These are phyloP conservation scores for Laguncularia racemosa DNA, from an alignment of 345 rosid genomes.

Conservation along the genomic window DNA sequence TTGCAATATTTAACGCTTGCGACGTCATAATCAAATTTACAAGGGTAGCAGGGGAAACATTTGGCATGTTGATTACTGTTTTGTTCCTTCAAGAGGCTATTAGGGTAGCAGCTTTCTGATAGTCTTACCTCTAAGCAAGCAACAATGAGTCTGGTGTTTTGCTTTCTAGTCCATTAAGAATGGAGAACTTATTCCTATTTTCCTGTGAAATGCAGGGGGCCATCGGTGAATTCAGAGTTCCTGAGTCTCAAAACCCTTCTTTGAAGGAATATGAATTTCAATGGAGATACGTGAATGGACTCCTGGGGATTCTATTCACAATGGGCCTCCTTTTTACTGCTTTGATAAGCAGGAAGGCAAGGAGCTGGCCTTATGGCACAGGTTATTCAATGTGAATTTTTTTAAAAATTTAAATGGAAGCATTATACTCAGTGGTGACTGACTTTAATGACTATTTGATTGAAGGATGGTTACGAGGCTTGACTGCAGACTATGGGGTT, in stretches of 20 bases:
- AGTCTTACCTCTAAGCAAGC: background rate
- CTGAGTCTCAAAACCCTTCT: constrained; percentile 9
- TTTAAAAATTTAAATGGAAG: background rate
- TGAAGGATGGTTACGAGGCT: constrained; percentile 31
- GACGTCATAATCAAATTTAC: constrained; percentile 24
- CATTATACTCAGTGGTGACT: background rate
- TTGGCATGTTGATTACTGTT: constrained; percentile 34
- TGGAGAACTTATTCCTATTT: background rate
- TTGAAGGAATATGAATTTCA: constrained; percentile 13
- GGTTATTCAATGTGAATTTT: constrained; percentile 6
- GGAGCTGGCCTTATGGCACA: constrained; percentile 36
- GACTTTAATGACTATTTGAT: background rate
- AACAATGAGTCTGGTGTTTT: background rate
- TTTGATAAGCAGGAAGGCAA: constrained; percentile 25
- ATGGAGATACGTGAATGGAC: constrained; percentile 35
- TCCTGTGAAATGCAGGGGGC: constrained; percentile 19
- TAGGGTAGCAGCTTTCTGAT: constrained; percentile 16
- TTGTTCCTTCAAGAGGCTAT: constrained; percentile 31
- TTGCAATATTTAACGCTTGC: constrained; percentile 33
- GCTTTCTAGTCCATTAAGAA: background rate
- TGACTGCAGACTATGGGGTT: constrained; percentile 36
- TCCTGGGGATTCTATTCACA: constrained; percentile 29
- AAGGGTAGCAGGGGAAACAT: constrained; percentile 32
- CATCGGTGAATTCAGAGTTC: constrained; percentile 22
- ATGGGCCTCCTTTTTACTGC: constrained; percentile 26